Evolutionary conservation across 495 filamentous ascomycete species (phyloP).

Genomic region (Eremomyces bilateralis): DNA sequence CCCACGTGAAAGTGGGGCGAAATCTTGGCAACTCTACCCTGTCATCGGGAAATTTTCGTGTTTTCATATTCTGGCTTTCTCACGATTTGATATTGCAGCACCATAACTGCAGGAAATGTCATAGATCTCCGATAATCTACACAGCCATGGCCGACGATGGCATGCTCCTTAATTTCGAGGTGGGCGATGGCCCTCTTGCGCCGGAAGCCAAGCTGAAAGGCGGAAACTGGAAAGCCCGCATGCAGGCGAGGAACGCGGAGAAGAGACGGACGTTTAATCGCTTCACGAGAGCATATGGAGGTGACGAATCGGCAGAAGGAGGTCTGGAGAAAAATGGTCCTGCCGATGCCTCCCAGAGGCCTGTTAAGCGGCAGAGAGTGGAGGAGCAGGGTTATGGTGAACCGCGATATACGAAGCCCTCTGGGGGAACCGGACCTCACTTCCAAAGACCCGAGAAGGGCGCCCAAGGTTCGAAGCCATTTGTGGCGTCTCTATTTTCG

Average conservation of each 20-base stretch:
- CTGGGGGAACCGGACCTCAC: no score
- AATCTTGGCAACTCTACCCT: no score
- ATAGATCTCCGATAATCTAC: no score
- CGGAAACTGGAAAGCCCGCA: constrained; percentile 74
- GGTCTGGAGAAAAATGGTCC: no score
- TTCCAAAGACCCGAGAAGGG: no score
- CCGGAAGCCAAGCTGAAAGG: constrained; percentile 56
- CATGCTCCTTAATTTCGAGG: constrained; percentile 78
- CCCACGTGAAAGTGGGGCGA: no score
- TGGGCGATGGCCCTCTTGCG: constrained; percentile 32
- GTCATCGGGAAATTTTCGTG: no score
- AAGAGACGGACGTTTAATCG: constrained; percentile 25
- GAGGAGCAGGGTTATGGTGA: no score
- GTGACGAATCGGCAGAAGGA: constrained; percentile 1
- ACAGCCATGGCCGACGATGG: constrained; percentile 95
- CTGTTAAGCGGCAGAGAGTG: constrained; percentile 3
- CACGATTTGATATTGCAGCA: no score
- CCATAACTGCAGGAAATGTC: no score
- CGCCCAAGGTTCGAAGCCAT: constrained; percentile 27
- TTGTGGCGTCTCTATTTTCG: constrained; percentile 81
- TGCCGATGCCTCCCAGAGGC: not conserved
- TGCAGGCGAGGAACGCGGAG: constrained; percentile 54
- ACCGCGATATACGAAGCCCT: no score
- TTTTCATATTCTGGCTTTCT: no score
- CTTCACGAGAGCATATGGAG: not conserved